Evolutionary conservation across 1,139 yeast genomes (phyloP).

Genomic region (Fermentozyma sake): DNA sequence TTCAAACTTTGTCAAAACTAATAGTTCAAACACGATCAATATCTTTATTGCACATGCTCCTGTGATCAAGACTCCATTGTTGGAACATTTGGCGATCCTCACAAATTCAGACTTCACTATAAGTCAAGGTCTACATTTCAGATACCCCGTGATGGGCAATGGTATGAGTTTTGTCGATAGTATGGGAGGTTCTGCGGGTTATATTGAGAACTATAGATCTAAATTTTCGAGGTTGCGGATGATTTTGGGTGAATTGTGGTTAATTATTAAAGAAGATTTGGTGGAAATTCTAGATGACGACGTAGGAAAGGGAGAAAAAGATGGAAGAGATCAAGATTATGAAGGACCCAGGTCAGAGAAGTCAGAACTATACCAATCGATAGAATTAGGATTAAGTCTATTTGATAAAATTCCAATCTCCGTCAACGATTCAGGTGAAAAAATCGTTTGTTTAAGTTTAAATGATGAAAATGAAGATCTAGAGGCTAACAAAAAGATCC

Average conservation of each 20-base stretch:
- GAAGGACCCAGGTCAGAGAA: constrained; percentile 2
- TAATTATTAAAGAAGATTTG: constrained; percentile 52
- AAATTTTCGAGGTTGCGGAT: constrained; percentile 60
- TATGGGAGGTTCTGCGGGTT: constrained; percentile 28
- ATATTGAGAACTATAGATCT: constrained; percentile 58
- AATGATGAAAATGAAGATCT: constrained; percentile 18
- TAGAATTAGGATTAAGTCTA: constrained; percentile 55
- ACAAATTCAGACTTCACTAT: constrained; percentile 71
- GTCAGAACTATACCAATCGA: constrained; percentile 7
- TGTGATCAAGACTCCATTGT: constrained; percentile 57
- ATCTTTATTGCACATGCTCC: constrained; percentile 67
- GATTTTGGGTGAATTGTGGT: constrained; percentile 64
- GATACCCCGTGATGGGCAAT: constrained; percentile 68
- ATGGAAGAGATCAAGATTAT: constrained; percentile 20
- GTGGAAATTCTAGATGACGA: constrained; percentile 28
- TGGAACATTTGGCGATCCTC: constrained; percentile 64
- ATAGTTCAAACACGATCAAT: constrained; percentile 42
- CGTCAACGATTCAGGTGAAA: constrained; percentile 32
- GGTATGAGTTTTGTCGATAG: constrained; percentile 61
- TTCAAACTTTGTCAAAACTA: constrained; percentile 10
- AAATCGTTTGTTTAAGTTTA: constrained; percentile 40
- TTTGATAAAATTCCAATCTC: constrained; percentile 65
- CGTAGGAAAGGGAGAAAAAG: constrained; percentile 7
- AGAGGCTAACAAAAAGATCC: constrained; percentile 17
- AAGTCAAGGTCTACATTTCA: constrained; percentile 68